These are phyloP conservation scores for Silene conica DNA, from an alignment of 148 eudicot genomes.

Conservation along the genomic window DNA sequence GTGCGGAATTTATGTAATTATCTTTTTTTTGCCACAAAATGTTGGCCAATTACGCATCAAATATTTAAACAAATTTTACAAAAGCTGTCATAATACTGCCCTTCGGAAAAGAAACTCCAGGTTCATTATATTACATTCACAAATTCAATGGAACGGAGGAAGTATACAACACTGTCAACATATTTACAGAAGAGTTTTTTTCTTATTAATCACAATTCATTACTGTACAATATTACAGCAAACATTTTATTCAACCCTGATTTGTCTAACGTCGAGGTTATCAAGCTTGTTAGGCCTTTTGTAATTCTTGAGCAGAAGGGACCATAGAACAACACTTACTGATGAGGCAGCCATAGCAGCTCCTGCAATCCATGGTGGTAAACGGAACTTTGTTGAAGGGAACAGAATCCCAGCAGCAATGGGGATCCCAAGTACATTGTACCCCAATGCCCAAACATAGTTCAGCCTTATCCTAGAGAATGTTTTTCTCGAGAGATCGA, in stretches of 20 bases:
- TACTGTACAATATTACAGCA: neutral
- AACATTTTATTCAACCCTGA: conserved; percentile 41
- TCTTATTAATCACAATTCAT: neutral
- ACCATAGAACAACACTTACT: conserved; percentile 93
- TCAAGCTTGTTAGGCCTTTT: conserved; percentile 62
- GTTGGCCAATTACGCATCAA: too few relatives aligned
- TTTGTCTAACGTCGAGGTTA: conserved; percentile 43
- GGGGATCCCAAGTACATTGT: conserved; percentile 80
- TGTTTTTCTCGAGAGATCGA: conserved; percentile 88
- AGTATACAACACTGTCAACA: neutral
- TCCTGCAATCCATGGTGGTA: conserved; percentile 98
- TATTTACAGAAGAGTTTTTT: neutral
- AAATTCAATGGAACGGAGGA: too few relatives aligned
- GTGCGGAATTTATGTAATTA: too few relatives aligned
- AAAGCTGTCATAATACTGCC: too few relatives aligned
- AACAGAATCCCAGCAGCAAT: conserved; percentile 82
- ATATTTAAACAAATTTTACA: too few relatives aligned
- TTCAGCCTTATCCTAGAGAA: conserved; percentile 78
- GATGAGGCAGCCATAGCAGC: conserved; percentile 99
- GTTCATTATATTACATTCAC: too few relatives aligned
- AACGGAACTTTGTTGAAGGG: conserved; percentile 64
- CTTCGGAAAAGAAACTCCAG: too few relatives aligned
- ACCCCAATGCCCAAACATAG: conserved; percentile 91
- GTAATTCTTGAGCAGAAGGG: conserved; percentile 81
- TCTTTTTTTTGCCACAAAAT: too few relatives aligned